These are phyloP conservation scores for Russula earlei DNA, from an alignment of 768 basidiomycete species.

Conservation along the genomic window DNA sequence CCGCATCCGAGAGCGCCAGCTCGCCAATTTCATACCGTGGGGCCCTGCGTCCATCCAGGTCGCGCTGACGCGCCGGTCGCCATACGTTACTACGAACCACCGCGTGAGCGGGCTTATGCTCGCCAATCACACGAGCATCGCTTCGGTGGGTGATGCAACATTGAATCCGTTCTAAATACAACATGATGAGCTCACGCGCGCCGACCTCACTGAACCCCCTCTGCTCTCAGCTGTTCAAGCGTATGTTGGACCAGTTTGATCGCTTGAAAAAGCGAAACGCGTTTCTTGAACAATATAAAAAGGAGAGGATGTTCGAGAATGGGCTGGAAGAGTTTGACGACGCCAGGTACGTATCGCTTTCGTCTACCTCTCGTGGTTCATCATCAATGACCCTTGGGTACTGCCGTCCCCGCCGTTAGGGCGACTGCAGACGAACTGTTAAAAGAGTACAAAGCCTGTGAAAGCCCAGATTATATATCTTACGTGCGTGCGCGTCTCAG, in stretches of 20 bases:
- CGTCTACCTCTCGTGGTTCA: not conserved
- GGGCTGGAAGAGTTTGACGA: slow-evolving; percentile 95
- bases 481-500: slow-evolving; percentile 43
- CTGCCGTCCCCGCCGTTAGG: slow-evolving; percentile 30
- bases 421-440: slow-evolving; percentile 80
- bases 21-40: slow-evolving; percentile 99
- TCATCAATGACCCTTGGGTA: not conserved
- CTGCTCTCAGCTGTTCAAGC: slow-evolving; percentile 71
- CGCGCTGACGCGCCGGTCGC: slow-evolving; percentile 83
- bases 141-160: slow-evolving; percentile 51
- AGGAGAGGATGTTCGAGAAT: slow-evolving; percentile 91
- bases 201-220: not conserved
- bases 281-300: slow-evolving; percentile 96
- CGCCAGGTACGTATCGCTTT: slow-evolving; percentile 55
- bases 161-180: not conserved
- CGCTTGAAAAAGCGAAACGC: slow-evolving; percentile 79
- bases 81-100: slow-evolving; percentile 81
- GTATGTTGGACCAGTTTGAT: slow-evolving; percentile 94
- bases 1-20: slow-evolving; percentile 90
- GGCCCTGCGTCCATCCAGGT: slow-evolving; percentile 98
- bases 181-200: not conserved
- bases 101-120: slow-evolving; percentile 98
- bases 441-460: slow-evolving; percentile 94
- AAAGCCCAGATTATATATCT: slow-evolving; percentile 89
- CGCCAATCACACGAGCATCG: slow-evolving; percentile 98